Evolutionary conservation across 306 rosid genomes (phyloP), one percentile per base, ranked within the genome.

Genomic region (Casuarina glauca): DNA sequence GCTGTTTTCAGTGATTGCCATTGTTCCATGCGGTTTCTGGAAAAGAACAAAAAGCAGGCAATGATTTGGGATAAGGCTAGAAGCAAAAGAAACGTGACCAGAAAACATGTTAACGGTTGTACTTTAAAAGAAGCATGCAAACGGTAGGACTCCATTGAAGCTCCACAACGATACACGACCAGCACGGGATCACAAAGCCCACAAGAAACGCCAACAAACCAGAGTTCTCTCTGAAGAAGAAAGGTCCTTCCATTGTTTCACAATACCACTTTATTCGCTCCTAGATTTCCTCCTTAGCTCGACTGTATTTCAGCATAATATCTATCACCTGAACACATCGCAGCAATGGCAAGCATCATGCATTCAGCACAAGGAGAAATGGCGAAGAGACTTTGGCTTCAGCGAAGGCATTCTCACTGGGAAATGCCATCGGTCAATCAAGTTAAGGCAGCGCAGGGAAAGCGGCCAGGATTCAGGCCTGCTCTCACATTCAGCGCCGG

Each of bases 301-400:
- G 20, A 38, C 20, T 63, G 15, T 16, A 63, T 38, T 1, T 62
- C 3, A 32, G 8, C 42, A 36, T 0, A 62, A 36, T 36, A 62
- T 70, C 16, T 36, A 62, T 70, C 16, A 62, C 9, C 2, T 46
- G 72, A 51, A 46, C 46, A 45, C 53, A 9, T 64, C 17, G 73
- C 78, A 70, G 73, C 77, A 87, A 26, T 82, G 88, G 38, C 79
- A 60, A 72, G 85, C 76, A 41, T 76, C 13, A n/a, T 48, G 50
- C 70, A 51, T 42, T 76, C 79, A 58, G 42, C 69, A 76, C 58
- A 61, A 45, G 74, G 90, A 35, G 44, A 74, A 36, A 35, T 84
- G 64, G 80, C 78, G 54, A 63, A 74, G 53, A 63, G 46, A 78
- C 11, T 70, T 44, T 50, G 51, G 61, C 83, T 73, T 60, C 60